Conservation (phyloP, 352 stramenopile genomes). For the Phytopythium kandeliae region DNA sequence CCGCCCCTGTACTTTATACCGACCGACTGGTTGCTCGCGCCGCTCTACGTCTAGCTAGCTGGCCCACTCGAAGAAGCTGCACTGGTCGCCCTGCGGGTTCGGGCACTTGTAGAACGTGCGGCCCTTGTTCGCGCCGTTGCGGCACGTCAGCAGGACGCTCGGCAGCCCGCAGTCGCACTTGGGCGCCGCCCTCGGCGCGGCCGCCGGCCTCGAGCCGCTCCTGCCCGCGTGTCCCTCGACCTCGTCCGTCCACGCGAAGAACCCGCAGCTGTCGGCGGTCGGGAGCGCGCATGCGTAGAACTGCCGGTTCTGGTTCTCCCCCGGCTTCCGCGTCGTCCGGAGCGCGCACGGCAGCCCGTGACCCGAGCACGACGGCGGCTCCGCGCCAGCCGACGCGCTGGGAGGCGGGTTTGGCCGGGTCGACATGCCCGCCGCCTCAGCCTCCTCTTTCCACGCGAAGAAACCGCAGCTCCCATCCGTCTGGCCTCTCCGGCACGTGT, state of each 20-base stretch:
- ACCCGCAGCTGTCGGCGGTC: conserved; percentile 71
- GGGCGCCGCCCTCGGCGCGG: conserved; percentile 5
- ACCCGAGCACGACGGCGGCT: conserved; percentile 31
- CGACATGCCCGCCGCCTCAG: conserved; percentile 1
- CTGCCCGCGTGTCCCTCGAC: conserved; percentile 9
- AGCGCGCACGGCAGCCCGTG: conserved; percentile 37
- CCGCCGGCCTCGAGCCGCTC: neutral
- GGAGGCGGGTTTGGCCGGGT: neutral
- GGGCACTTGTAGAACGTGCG: conserved; percentile 93
- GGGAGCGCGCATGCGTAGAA: conserved; percentile 90
- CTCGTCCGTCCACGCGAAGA: conserved; percentile 93
- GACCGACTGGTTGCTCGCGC: too few species aligned
- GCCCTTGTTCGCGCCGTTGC: conserved; percentile 83
- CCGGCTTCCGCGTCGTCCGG: conserved; percentile 38
- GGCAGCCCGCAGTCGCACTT: conserved; percentile 41
- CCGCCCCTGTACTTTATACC: neutral
- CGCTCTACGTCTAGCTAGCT: conserved; percentile 25
- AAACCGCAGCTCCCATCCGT: conserved; percentile 62
- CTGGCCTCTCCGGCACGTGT: conserved; percentile 41
- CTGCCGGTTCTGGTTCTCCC: conserved; percentile 86
- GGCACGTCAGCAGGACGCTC: conserved; percentile 49
- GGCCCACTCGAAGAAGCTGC: conserved; percentile 92
- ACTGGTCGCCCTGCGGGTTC: conserved; percentile 75
- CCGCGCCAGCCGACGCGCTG: neutral
- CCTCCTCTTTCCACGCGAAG: conserved; percentile 76